Percentiles rank a stretch among this genome's conserved stretches.
phyloP scores from a whole-genome alignment of 148 eudicot genomes.

The Chenopodium album region DNA sequence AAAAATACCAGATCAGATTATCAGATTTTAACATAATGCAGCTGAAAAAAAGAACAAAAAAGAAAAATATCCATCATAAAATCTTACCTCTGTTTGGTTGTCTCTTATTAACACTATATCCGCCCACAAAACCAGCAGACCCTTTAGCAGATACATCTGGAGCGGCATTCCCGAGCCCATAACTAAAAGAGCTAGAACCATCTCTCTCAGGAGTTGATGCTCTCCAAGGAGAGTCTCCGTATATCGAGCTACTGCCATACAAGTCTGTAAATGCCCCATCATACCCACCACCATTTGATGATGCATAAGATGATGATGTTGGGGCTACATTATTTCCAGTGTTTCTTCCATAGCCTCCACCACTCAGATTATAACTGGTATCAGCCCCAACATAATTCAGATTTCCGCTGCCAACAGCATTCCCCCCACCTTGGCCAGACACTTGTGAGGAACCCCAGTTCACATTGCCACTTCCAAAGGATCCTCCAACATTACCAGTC shows the following conservation, averaged over 20 bases:
- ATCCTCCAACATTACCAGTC: constrained; percentile 33
- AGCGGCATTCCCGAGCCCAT: constrained; percentile 51
- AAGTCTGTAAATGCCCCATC: constrained; percentile 59
- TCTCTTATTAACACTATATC: constrained; percentile 55
- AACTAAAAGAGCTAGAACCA: constrained; percentile 51
- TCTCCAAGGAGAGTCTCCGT: constrained; percentile 65
- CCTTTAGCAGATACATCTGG: constrained; percentile 44
- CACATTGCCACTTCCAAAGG: constrained; percentile 36
- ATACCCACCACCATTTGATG: constrained; percentile 45
- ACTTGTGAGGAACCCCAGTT: constrained; percentile 52
- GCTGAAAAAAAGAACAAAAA: neutral
- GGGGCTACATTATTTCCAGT: constrained; percentile 40
- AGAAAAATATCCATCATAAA: neutral
- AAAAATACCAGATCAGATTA: too few species aligned
- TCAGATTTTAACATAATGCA: neutral
- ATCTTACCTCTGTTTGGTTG: constrained; percentile 59
- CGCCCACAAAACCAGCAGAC: constrained; percentile 58
- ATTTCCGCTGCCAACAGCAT: constrained; percentile 40
- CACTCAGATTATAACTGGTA: constrained; percentile 45
- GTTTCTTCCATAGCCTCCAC: constrained; percentile 51
- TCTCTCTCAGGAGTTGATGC: constrained; percentile 54
- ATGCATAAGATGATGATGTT: constrained; percentile 41
- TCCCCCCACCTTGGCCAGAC: constrained; percentile 47
- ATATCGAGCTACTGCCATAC: constrained; percentile 49
- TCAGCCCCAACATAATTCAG: constrained; percentile 48